Evolutionary conservation across 192 early-diverging fungal genomes (phyloP), one percentile per base, ranked within the genome.

Genomic region (Pilobolus umbonatus): DNA sequence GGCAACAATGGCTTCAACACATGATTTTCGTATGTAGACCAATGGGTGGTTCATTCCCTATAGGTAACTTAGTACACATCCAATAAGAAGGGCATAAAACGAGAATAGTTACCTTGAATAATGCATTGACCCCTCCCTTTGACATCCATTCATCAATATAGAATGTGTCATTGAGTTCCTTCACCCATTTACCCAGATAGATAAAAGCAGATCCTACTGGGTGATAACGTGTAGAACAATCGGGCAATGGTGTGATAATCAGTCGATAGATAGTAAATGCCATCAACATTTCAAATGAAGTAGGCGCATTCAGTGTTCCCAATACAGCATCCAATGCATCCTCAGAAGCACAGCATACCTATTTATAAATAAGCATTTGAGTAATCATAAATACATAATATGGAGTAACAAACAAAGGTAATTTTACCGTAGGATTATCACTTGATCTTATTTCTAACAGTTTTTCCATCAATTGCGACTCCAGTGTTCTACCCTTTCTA

Each of bases 261-360:
- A 65, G 34, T 7, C 49, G 60, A 21, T 64, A 46, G 11, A 50
- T 49, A 28, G 63, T 61, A 36, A 64, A 61, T 24, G 61, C 44
- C 32, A 57, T 31, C 30, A 73, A 34, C 21, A 73, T 48, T 28
- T 68, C 65, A 44, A 73, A 73, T 24, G 42, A 49, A 15, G 64
- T 73, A 7, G 60, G 56, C 10, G 65, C 32, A 34, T 58, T 61
- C 25, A 67, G 34, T 15, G 57, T 61, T 12, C 44, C 55, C 17
- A 73, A 47, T 19, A 68, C 56, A 4, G 55, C 45, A 24, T 73
- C 71, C 40, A 73, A 57, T n/a, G 65, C 50, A 60, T 73, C 71
- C 36, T 73, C 71, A 25, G 65, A 65, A 6, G 57, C 55, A 24
- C 51, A 47, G 34, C 65, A 49, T 19, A 68, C 57, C 71, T 73